Base-by-base conservation (phyloP, 768 basidiomycete species). In the Lactarius tabidus region DNA sequence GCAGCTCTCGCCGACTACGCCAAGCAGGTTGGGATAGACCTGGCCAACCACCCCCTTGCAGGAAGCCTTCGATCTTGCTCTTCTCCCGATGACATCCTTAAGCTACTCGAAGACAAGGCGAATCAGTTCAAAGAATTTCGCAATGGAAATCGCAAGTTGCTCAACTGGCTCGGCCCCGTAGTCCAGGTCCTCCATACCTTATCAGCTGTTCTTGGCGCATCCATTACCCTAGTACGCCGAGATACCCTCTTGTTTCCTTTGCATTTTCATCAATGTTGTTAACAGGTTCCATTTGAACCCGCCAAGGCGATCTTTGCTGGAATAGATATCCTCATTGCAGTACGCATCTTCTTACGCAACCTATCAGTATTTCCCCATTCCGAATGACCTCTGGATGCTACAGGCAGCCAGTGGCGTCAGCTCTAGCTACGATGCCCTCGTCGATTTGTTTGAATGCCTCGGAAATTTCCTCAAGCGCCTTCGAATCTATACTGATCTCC, bases 391-490 rank as follows among this genome's bases (percentile, higher is more conserved):
- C 18, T 7, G 18, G 41, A 20, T 41, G 1, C 1, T 20, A 20
- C 23, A 62, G 61, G n/a, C 39, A 12, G 61, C 43, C n/a, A 62
- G 35, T 20, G 54, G 43, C 0, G 61, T 56, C 9, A 43, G 23
- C 29, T n/a, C 38, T 12, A 55, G 38, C 28, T 39, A 55, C 2
- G 53, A 61, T 9, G 29, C 60, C 6, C 38, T 62, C 29, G 15
- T 29, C n/a, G 52, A 54, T 7, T 35, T 62, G 29, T 31, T 62
- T 17, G 54, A 56, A 41, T 55, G 53, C 9, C 20, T 62, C 8
- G 41, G 43, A 10, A 53, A 55, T 20, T 55, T 62, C 31, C 54
- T 62, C 9, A 36, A 26, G 9, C 61, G 41, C 41, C 61, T 62
- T 29, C 31, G 56, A 4, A 48, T 62, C 23, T 62, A 62, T n/a